These are phyloP conservation scores for Elongisporangium prolatum DNA, from an alignment of 352 stramenopile genomes.

Conservation along the genomic window DNA sequence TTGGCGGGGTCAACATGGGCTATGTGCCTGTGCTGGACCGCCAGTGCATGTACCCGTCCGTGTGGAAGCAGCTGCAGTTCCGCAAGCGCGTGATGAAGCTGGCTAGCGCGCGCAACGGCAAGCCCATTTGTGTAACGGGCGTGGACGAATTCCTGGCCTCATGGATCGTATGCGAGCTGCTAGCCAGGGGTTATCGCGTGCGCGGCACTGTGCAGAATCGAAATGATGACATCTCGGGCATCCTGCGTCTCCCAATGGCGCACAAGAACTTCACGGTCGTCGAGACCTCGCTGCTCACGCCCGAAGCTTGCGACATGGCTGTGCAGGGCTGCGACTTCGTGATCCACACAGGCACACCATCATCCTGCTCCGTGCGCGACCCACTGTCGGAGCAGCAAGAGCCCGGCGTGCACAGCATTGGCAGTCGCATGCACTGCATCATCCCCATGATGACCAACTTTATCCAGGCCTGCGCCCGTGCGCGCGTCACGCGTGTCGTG, in stretches of 20 bases:
- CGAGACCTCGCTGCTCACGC: slow-evolving; percentile 83
- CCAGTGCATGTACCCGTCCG: slow-evolving; percentile 68
- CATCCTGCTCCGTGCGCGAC: slow-evolving; percentile 83
- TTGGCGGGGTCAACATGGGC: slow-evolving; percentile 13
- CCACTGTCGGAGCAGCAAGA: slow-evolving; percentile 81
- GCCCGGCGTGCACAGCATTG: slow-evolving; percentile 84
- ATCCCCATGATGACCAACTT: slow-evolving; percentile 92
- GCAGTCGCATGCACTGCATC: slow-evolving; percentile 88
- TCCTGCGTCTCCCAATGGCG: slow-evolving; percentile 63
- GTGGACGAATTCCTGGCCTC: slow-evolving; percentile 83
- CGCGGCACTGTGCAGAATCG: slow-evolving; percentile 84
- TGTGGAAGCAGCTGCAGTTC: slow-evolving; percentile 81
- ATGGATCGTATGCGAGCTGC: slow-evolving; percentile 82
- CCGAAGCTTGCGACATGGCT: slow-evolving; percentile 81
- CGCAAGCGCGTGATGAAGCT: slow-evolving; percentile 80
- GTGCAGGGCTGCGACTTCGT: slow-evolving; percentile 89
- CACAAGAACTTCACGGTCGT: slow-evolving; percentile 83
- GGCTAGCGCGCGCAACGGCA: slow-evolving; percentile 63
- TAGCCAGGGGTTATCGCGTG: slow-evolving; percentile 74
- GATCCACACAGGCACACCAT: slow-evolving; percentile 84
- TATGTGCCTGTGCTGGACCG: slow-evolving; percentile 27
- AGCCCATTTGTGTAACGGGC: slow-evolving; percentile 83
- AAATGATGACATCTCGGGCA: slow-evolving; percentile 79
- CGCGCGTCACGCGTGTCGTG: slow-evolving; percentile 78
- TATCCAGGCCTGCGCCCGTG: slow-evolving; percentile 79